A percentile compares a stretch with the other conserved stretches of the same genome.
phyloP scores from a whole-genome alignment of 306 rosid species.

The Clitoria ternatea region DNA sequence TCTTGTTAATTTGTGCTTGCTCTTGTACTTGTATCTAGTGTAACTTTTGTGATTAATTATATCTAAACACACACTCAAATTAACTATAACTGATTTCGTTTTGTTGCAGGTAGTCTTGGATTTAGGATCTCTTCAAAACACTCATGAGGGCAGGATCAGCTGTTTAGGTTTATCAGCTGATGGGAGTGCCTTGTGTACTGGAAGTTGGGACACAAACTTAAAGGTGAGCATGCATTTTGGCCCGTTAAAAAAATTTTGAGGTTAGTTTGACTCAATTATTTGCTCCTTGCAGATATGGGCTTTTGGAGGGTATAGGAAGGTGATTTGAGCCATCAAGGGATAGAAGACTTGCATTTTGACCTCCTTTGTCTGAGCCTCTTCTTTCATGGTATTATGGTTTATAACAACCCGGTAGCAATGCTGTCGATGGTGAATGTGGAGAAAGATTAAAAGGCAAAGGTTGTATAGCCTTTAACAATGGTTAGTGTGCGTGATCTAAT shows the following conservation, averaged over 20 bases:
- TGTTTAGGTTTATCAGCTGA: conserved; percentile 97
- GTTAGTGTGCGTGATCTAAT: conserved; percentile 19
- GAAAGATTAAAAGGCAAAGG: conserved; percentile 21
- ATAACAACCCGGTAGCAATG: conserved; percentile 1
- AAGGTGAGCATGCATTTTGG: conserved; percentile 56
- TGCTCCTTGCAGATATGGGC: conserved; percentile 50
- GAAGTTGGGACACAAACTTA: conserved; percentile 92
- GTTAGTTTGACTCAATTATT: conserved; percentile 17
- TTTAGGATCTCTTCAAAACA: conserved; percentile 84
- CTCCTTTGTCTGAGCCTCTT: not conserved
- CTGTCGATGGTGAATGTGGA: conserved; percentile 23
- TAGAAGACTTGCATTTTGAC: not conserved
- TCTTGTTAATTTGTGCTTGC: conserved; percentile 2
- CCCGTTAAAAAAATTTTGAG: too few relatives aligned
- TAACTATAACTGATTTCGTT: conserved; percentile 10
- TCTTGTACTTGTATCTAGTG: conserved; percentile 8
- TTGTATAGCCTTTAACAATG: not conserved
- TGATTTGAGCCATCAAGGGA: conserved; percentile 25
- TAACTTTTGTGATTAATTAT: not conserved
- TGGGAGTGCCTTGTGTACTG: conserved; percentile 99
- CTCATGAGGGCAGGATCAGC: conserved; percentile 70
- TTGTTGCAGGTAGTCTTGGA: conserved; percentile 71
- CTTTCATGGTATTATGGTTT: conserved; percentile 17
- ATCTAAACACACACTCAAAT: not conserved
- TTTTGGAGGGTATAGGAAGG: conserved; percentile 46